Percentiles rank a stretch among this genome's conserved stretches.
These are phyloP conservation scores for Metschnikowia colocasiae DNA, from an alignment of 805 yeast genomes.

Conservation along the genomic window DNA sequence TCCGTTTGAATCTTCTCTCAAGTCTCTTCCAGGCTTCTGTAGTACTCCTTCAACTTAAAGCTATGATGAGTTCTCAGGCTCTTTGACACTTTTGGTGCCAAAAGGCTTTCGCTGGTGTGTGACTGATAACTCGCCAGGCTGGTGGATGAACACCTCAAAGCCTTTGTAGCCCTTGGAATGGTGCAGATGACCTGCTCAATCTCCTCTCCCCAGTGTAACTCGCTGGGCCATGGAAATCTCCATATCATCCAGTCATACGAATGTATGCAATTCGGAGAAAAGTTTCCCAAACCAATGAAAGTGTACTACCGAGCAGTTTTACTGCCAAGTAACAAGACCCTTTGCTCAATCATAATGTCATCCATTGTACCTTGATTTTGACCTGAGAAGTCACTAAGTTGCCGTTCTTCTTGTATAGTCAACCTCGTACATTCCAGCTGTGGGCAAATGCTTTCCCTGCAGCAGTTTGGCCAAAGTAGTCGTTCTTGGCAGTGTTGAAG, in stretches of 20 bases:
- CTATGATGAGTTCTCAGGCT: too few relatives aligned
- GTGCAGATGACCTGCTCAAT: not conserved
- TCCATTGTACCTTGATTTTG: not conserved
- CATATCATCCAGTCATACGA: constrained; percentile 52
- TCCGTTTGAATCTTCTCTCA: too few relatives aligned
- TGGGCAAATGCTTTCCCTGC: not conserved
- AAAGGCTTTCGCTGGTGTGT: too few relatives aligned
- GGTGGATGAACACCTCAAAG: not conserved
- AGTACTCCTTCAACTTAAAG: too few relatives aligned
- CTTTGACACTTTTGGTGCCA: too few relatives aligned
- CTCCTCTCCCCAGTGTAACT: not conserved
- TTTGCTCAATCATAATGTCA: too few relatives aligned
- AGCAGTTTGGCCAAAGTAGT: not conserved
- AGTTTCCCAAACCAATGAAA: constrained; percentile 47
- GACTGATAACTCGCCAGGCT: too few relatives aligned
- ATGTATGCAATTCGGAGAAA: constrained; percentile 60
- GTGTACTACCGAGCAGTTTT: too few relatives aligned
- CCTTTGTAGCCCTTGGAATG: not conserved
- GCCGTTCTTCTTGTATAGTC: not conserved
- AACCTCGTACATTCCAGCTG: not conserved
- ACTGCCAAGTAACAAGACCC: too few relatives aligned
- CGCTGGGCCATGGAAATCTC: constrained; percentile 38
- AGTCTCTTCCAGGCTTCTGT: too few relatives aligned
- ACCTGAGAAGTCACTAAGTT: not conserved
- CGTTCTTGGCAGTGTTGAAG: not conserved